Conservation (phyloP, 148 eudicot species). For the Gaultheria prostrata region DNA sequence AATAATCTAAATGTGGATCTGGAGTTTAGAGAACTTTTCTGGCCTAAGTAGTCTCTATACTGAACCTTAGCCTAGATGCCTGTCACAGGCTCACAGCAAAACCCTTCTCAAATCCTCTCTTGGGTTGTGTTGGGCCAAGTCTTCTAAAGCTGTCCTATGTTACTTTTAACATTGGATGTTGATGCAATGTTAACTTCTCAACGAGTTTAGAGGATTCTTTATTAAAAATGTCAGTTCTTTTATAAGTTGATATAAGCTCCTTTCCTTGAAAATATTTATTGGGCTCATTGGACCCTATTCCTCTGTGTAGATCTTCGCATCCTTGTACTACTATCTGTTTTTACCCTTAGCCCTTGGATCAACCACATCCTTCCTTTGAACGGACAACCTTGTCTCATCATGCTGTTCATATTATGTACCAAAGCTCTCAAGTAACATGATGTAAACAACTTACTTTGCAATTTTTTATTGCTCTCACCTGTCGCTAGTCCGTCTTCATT, state of each 20-base stretch:
- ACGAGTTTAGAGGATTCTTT: neutral
- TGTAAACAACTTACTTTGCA: neutral
- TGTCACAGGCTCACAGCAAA: constrained; percentile 1
- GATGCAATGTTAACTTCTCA: neutral
- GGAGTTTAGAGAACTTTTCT: neutral
- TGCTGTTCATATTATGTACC: neutral
- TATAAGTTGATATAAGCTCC: neutral
- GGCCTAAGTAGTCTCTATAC: neutral
- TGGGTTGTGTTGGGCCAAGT: neutral
- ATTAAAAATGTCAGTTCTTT: neutral
- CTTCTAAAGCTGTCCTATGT: neutral
- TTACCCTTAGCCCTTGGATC: neutral
- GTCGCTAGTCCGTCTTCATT: neutral
- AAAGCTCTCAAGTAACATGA: neutral
- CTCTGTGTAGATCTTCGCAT: neutral
- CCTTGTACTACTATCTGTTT: neutral
- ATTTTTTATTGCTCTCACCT: neutral
- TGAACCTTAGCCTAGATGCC: neutral
- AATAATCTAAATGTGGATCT: neutral
- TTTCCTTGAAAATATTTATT: neutral
- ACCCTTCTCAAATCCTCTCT: neutral
- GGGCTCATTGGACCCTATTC: neutral
- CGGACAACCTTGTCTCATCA: neutral
- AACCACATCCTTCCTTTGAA: neutral
- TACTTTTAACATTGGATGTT: neutral